Conservation (phyloP, 108 stramenopile genomes). For the Cyclostephanos tholiformis region DNA sequence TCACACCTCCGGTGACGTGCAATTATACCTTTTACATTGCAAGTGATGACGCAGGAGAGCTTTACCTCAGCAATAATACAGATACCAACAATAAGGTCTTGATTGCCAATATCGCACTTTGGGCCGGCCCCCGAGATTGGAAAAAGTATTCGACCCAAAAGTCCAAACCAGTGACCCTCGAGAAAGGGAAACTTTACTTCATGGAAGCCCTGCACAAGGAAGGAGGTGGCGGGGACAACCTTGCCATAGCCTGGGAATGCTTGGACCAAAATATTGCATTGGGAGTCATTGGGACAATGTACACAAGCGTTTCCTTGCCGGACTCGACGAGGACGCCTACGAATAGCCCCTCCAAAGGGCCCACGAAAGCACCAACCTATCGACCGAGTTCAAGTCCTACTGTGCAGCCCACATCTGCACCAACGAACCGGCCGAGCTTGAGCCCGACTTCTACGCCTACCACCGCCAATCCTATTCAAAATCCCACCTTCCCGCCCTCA, state of each 20-base stretch:
- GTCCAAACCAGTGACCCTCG: not conserved
- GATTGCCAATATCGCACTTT: not conserved
- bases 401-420: no score
- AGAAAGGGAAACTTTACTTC: not conserved
- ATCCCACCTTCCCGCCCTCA: no score
- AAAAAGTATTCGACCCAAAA: constrained; percentile 5
- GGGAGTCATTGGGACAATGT: not conserved
- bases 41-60: constrained; percentile 7
- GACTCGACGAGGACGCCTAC: not conserved
- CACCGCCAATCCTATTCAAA: no score
- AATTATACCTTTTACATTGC: constrained; percentile 16
- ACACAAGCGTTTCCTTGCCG: not conserved
- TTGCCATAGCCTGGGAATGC: constrained; percentile 7
- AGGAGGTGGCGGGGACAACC: constrained; percentile 1
- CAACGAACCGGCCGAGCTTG: no score
- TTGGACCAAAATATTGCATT: not conserved
- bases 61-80: not conserved
- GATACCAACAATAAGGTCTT: not conserved
- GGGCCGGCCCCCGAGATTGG: not conserved
- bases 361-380: no score
- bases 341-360: not conserved
- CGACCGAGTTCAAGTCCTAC: no score
- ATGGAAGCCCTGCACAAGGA: constrained; percentile 4
- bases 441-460: no score
- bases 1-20: constrained; percentile 8